Evolutionary conservation across 148 eudicot species (phyloP), one percentile per base, ranked within the genome.

Genomic region (Rhododendron molle): DNA sequence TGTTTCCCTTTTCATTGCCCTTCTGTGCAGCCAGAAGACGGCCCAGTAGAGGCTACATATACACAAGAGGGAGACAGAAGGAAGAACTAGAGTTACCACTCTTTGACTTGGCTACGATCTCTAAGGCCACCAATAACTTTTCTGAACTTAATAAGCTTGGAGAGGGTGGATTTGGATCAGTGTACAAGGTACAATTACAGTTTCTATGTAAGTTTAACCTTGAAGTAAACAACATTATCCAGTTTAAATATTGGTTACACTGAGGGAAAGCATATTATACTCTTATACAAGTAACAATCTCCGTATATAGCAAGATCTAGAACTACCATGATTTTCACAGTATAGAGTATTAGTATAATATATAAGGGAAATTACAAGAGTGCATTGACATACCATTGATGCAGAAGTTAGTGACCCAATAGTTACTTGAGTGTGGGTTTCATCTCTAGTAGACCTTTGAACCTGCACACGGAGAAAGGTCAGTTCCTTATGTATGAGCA

Each of bases 121-220:
- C 40, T n/a, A 34, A 49, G 40, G 84, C 86, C 11, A 88, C 88
- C 16, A 20, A 83, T 65, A 72, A 78, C 60, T 88, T 88, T 36
- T 85, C 87, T 2, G 7, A 1, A 7, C 4, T 52, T 2, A 85
- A 83, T 43, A 82, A 56, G 86, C 82, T 85, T 69, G 90, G 90
- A 52, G 84, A 83, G 38, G 90, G 90, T n/a, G 90, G 90, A n/a
- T 88, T 83, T 85, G 90, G 90, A 26, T 56, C 81, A 0, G 90
- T 88, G 5, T 85, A 85, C 65, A 88, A 85, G 90, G 90, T 88
- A 83, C 5, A 46, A 40, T 40, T 76, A 80, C 36, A 78, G 4
- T 21, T 20, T 21, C 54, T 5, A 40, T 3, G 10, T 38, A 77
- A 16, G 26, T 43, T 28, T 38, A 36, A 38, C 79, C 34, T 77